Base-by-base conservation (phyloP, 495 filamentous ascomycete genomes). In the Neurospora sp. region DNA sequence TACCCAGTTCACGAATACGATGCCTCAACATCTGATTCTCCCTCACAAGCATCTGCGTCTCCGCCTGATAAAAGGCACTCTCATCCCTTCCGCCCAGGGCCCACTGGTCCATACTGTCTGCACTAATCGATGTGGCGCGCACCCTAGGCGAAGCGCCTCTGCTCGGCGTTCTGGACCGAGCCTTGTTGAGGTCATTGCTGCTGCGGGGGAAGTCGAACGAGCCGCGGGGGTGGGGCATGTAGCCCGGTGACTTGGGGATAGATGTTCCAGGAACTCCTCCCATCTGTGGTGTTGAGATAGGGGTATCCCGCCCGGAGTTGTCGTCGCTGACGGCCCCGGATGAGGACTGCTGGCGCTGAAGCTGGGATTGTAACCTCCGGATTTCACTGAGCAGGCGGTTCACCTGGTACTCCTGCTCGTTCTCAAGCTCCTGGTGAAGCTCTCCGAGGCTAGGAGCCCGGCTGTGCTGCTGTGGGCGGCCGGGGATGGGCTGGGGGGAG, bases 401-500 rank as follows among this genome's bases (percentile, higher is more conserved):
- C 80, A 99, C 96, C 83, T 97, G 95, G 12, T 90, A 93, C 81
- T 99, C 96, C 80, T 97, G 94, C 79, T 99, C 96, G 69, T 91
- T 92, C 81, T 99, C 96, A 8, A 98, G 85, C 78, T 97, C 93
- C 77, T 99, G 95, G 78, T 98, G 94, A 44, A 99, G 85, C 81
- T 98, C 95, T n/a, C 95, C 95, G 61, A 98, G 81, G 71, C 93
- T 97, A 1, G 94, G 94, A 9, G 92, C 83, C 10, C 87, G 84
- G 71, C 80, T 80, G 74, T 92, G 91, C 74, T 90, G 89, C 8
- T 89, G 83, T 16, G 91, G 89, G 41, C 88, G 91, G 4, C 82
- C 81, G 4, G 88, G 81, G 53, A 90, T 76, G 70, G 85, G 86
- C 45, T 85, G 85, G 37, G 90, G 89, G 12, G 53, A 65, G 74